phyloP scores from a whole-genome alignment of 2,329 filamentous ascomycete genomes.

The Zalaria sp. region DNA sequence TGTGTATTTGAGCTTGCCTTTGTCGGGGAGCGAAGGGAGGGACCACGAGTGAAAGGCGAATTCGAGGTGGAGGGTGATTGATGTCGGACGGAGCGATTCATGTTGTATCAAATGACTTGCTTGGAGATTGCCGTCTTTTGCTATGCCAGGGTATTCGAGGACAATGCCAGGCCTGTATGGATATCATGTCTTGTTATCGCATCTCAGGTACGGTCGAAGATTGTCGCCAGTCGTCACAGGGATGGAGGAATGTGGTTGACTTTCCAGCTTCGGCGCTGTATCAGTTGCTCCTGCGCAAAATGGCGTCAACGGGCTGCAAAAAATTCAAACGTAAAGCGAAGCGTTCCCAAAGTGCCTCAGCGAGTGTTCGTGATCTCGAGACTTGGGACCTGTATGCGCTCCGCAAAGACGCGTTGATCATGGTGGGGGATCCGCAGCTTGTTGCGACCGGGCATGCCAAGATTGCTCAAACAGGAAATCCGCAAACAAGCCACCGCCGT shows the following conservation, averaged over 20 bases:
- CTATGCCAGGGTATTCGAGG: constrained; percentile 8
- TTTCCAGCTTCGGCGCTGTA: no score
- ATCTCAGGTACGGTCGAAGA: not conserved
- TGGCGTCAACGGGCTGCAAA: not conserved
- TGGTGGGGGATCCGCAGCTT: no score
- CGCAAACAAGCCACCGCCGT: no score
- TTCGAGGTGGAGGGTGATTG: not conserved
- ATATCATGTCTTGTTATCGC: constrained; percentile 3
- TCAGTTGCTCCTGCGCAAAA: no score
- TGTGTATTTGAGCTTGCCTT: not conserved
- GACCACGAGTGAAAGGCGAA: not conserved
- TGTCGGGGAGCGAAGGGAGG: constrained; percentile 2
- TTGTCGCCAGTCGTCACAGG: no score
- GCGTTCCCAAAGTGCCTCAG: not conserved
- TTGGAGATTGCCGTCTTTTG: not conserved
- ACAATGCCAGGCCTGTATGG: constrained; percentile 6
- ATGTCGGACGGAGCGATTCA: constrained; percentile 1
- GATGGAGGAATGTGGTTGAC: no score
- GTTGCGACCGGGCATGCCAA: no score
- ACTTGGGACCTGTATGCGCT: no score
- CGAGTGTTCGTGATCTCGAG: no score
- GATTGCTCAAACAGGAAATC: no score
- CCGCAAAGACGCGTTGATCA: no score
- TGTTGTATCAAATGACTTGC: not conserved
- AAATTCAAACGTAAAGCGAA: not conserved